phyloP scores from a whole-genome alignment of 805 yeast species.

The Schwanniomyces sp. region DNA sequence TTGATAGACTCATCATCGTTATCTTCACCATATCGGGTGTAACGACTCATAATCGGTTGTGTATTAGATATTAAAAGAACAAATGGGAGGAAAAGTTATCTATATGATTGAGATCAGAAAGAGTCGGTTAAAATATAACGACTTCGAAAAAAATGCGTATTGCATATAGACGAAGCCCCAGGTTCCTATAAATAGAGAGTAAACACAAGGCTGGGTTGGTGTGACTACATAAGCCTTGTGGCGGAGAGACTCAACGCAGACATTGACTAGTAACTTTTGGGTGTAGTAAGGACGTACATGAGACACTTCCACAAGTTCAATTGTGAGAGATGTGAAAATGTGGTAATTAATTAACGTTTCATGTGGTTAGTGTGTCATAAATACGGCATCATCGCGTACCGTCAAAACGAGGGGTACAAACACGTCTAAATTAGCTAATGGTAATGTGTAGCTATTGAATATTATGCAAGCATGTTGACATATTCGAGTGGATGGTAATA shows the following conservation, averaged over 20 bases:
- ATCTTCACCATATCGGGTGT: constrained; percentile 1
- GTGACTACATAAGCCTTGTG: background rate
- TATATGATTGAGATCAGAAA: background rate
- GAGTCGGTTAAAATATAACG: background rate
- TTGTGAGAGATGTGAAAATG: too few relatives aligned
- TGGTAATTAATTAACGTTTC: too few relatives aligned
- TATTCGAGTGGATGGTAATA: too few relatives aligned
- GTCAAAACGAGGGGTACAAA: too few relatives aligned
- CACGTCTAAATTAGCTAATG: too few relatives aligned
- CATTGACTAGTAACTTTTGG: too few relatives aligned
- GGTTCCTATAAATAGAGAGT: background rate
- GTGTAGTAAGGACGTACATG: too few relatives aligned
- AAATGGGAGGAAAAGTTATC: background rate
- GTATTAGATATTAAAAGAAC: background rate
- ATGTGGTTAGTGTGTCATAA: too few relatives aligned
- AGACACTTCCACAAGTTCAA: too few relatives aligned
- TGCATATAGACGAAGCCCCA: background rate
- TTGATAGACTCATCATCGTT: constrained; percentile 4
- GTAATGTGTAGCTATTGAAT: too few relatives aligned
- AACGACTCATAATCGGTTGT: background rate
- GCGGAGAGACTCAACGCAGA: background rate
- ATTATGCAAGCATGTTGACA: too few relatives aligned
- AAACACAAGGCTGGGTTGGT: background rate
- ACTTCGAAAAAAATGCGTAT: background rate
- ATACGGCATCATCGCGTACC: too few relatives aligned